A percentile compares a stretch with the other conserved stretches of the same genome.
Conservation (phyloP, 257 asterid species). For the Knoxia roxburghii region DNA sequence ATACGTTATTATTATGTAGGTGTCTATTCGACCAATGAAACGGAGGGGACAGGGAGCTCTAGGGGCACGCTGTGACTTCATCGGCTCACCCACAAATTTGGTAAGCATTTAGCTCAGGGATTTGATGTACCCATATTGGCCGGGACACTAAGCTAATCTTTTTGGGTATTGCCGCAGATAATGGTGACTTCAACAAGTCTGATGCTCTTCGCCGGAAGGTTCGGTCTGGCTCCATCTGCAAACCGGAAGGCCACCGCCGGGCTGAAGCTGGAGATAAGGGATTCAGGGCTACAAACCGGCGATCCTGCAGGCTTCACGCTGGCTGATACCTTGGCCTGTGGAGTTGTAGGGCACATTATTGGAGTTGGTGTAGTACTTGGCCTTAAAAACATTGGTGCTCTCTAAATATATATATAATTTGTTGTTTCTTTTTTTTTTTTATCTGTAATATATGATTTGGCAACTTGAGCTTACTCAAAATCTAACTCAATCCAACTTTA, state of each 20-base stretch:
- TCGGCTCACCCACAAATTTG: constrained; percentile 89
- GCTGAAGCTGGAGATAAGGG: constrained; percentile 66
- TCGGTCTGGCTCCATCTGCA: constrained; percentile 94
- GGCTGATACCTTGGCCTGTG: constrained; percentile 94
- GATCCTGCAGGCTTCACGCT: constrained; percentile 97
- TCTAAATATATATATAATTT: too few relatives aligned
- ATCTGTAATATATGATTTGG: too few relatives aligned
- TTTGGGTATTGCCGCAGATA: constrained; percentile 34
- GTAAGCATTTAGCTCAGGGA: constrained; percentile 24
- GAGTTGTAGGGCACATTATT: constrained; percentile 75
- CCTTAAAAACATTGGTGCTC: constrained; percentile 63
- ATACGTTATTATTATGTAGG: constrained; percentile 25
- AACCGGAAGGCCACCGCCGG: constrained; percentile 91
- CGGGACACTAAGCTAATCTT: too few relatives aligned
- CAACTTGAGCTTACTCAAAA: too few relatives aligned
- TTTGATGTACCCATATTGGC: background rate
- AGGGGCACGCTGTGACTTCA: constrained; percentile 89
- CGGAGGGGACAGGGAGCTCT: constrained; percentile 57
- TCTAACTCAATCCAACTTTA: too few relatives aligned
- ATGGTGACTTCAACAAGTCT: constrained; percentile 81
- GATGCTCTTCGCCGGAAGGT: constrained; percentile 91
- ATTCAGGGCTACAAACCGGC: constrained; percentile 89
- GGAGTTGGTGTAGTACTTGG: constrained; percentile 99
- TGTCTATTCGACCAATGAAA: constrained; percentile 39
- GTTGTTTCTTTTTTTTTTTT: too few relatives aligned